Conservation (phyloP, 2,329 filamentous ascomycete species). For the Alternaria metachromatica region DNA sequence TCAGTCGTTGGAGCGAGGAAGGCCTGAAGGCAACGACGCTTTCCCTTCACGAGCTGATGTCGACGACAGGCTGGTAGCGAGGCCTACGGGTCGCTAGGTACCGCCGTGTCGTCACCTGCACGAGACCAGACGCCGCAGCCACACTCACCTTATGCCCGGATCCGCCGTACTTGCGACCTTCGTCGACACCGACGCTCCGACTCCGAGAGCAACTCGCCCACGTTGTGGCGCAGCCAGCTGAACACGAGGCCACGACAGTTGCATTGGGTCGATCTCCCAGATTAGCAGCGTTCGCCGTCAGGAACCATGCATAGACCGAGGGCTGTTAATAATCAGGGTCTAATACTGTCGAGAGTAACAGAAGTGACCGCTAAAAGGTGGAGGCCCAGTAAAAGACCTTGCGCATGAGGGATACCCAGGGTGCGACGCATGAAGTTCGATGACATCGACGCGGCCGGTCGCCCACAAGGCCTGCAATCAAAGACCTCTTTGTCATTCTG, state of each 20-base stretch:
- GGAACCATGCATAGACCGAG: not conserved
- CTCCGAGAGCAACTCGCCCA: conserved; percentile 9
- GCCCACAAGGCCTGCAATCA: conserved; percentile 23
- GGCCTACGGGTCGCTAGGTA: conserved; percentile 3
- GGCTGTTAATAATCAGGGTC: conserved; percentile 9
- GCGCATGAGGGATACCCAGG: conserved; percentile 23
- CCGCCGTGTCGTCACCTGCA: conserved; percentile 5
- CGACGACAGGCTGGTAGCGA: conserved; percentile 18
- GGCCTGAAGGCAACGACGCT: conserved; percentile 10
- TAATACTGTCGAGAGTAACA: conserved; percentile 2
- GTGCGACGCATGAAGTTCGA: conserved; percentile 23
- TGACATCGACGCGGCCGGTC: conserved; percentile 14
- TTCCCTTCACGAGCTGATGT: conserved; percentile 13
- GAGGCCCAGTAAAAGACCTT: conserved; percentile 26
- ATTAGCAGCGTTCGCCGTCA: conserved; percentile 3
- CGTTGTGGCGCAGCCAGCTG: conserved; percentile 27
- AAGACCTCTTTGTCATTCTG: conserved; percentile 3
- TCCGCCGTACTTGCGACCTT: conserved; percentile 6
- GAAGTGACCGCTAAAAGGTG: conserved; percentile 12
- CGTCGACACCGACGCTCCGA: conserved; percentile 6
- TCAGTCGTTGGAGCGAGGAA: not conserved
- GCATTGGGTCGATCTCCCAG: conserved; percentile 12
- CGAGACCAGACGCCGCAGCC: conserved; percentile 13
- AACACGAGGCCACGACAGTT: conserved; percentile 7
- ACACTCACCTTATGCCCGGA: conserved; percentile 13